Base-by-base conservation (phyloP, 1,284 basidiomycete species). In the Naganishia cerealis region DNA sequence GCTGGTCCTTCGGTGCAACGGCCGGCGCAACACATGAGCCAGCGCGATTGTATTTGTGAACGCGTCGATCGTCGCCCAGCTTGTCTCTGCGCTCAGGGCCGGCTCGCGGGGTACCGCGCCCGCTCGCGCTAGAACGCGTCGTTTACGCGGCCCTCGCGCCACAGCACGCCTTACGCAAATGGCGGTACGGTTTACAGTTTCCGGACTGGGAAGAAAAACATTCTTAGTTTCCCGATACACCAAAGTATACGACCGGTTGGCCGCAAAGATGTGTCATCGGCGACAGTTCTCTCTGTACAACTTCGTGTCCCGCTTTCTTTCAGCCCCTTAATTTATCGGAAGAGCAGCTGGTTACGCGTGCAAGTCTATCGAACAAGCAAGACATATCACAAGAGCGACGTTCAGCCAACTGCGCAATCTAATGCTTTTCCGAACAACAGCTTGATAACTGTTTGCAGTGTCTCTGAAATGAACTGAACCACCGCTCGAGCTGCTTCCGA, bases 151-250 rank as follows among this genome's bases (percentile, higher is more conserved):
- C 8, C 9, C 46, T 24, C n/a, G 55, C 55, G 36, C 13, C 4
- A 57, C 38, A 56, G n/a, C 39, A 33, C 33, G 50, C 54, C 18
- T 56, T 40, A 15, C 46, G n/a, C n/a, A 50, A 21, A 50, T 50
- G 21, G 46, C 46, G 46, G 46, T 50, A 50, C 46, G 24, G n/a
- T 21, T 50, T 50, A 8, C 50, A 42, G 43, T 26, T 54, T 53
- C 61, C 61, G 61, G 61, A 53, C 38, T 54, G 50, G 61, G 61
- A 63, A 63, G 52, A 54, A 63, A 59, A 63, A 63, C 61, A 63
- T 50, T 39, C 39, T 53, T 15, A 53, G 50, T 63, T 54, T 42
- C 61, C 61, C 21, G 40, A 63, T 54, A 52, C 33, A 63, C 26
- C 46, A 10, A 33, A 33, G n/a, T 9, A 50, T 24, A 24, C 46